Conservation (phyloP, 2,329 filamentous ascomycete genomes). For the Microdochium nivale region DNA sequence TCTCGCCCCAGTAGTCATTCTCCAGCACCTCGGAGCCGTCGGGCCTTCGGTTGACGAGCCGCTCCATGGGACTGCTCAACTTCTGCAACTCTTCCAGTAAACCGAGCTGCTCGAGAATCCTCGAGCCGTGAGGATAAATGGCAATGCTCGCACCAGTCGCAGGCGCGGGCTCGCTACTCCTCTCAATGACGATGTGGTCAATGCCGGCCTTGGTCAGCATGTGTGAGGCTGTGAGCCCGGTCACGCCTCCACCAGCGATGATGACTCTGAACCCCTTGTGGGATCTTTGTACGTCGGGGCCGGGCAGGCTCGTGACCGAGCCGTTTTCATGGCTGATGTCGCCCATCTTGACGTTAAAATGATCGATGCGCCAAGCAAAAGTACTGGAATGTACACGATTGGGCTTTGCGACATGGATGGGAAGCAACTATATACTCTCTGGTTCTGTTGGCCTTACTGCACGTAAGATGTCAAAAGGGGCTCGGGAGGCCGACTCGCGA, state of each 20-base stretch:
- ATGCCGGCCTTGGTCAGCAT: conserved; percentile 2
- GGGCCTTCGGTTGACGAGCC: not conserved
- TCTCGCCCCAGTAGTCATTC: not conserved
- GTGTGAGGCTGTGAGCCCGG: conserved; percentile 4
- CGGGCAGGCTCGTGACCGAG: too few species aligned
- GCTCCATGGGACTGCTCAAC: not conserved
- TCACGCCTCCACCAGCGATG: conserved; percentile 3
- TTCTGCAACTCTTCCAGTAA: conserved; percentile 1
- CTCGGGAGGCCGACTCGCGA: too few species aligned
- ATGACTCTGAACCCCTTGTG: not conserved
- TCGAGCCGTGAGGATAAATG: too few species aligned
- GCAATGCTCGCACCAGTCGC: not conserved
- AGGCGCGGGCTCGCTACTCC: not conserved
- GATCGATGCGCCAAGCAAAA: too few species aligned
- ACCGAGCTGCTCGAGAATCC: not conserved
- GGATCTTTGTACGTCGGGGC: too few species aligned
- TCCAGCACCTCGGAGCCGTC: conserved; percentile 1
- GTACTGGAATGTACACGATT: too few species aligned
- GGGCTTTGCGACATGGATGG: too few species aligned
- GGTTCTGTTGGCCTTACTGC: too few species aligned
- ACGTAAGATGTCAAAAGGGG: too few species aligned
- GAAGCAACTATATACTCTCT: too few species aligned
- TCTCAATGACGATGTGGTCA: conserved; percentile 4
- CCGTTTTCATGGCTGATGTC: too few species aligned
- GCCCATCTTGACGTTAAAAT: too few species aligned